Base-by-base conservation (phyloP, 140 eudicot genomes). In the Cichorium intybus region DNA sequence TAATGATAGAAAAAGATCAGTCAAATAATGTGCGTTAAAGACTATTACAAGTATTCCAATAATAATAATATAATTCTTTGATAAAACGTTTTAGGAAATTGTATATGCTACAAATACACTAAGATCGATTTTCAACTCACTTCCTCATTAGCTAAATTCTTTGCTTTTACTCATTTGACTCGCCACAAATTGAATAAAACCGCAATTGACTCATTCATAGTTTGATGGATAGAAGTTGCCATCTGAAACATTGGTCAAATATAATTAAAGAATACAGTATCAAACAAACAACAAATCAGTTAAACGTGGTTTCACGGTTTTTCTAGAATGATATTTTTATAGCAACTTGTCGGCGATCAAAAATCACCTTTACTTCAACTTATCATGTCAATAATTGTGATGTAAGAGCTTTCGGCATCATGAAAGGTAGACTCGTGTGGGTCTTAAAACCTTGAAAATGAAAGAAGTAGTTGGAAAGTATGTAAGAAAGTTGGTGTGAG, bases 371-470 rank as follows among this genome's bases (percentile, higher is more conserved):
- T 35, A 35, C 14, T 4, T 8, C 43, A 35, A 10, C 43, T 3
- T 3, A 35, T 35, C 14, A 34, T 1, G 33, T 41, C 10, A 7
- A 43, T 45, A 47, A 26, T 12, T 14, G 45, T 31, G 33, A 11
- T 46, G n/a, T 26, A 29, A 12, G 35, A 5, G 14, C 37, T 34
- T 58, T 58, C 1, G 31, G 17, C 26, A 26, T 21, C 47, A 4
- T 41, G 53, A 54, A 68, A 55, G 28, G 35, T 27, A 16, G 47
- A 43, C 17, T 10, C 45, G 45, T 39, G 20, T 22, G 45, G 15
- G 16, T 26, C 10, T 49, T 65, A 14, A 65, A 64, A 12, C 48
- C 75, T 61, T 51, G 48, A 60, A 61, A 72, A 10, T 18, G 58
- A 64, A 37, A 56, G 22, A 5, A 35, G 24, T 26, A 2, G 10